These are phyloP conservation scores for Kokia cookei DNA, from an alignment of 441 rosid species.

Conservation along the genomic window DNA sequence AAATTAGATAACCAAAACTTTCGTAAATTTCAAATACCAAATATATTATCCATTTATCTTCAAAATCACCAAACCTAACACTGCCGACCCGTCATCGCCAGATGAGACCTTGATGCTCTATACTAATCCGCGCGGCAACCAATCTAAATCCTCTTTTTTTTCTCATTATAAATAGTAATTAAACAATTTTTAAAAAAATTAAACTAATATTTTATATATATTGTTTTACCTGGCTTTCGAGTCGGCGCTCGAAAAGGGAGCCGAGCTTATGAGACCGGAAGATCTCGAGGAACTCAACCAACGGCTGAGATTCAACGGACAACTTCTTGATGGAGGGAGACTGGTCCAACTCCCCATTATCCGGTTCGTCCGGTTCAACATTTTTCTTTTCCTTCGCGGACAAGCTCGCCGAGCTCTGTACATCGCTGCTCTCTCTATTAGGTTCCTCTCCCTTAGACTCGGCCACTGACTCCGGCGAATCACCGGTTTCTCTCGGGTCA, in stretches of 20 bases:
- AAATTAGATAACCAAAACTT: background rate
- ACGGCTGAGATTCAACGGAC: slow-evolving; percentile 37
- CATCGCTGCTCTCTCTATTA: slow-evolving; percentile 39
- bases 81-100: background rate
- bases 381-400: slow-evolving; percentile 27
- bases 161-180: background rate
- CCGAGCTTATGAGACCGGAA: slow-evolving; percentile 33
- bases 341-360: slow-evolving; percentile 20
- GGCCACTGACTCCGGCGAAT: slow-evolving; percentile 29
- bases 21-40: no score
- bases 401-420: slow-evolving; percentile 56
- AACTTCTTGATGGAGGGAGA: slow-evolving; percentile 17
- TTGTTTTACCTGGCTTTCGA: slow-evolving; percentile 37
- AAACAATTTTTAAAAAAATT: background rate
- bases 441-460: slow-evolving; percentile 26
- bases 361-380: slow-evolving; percentile 14
- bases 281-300: slow-evolving; percentile 35
- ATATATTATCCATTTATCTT: background rate
- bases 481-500: slow-evolving; percentile 24
- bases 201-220: background rate
- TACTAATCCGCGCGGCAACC: background rate
- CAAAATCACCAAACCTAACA: background rate
- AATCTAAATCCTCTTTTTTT: background rate
- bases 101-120: background rate
- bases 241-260: slow-evolving; percentile 45